phyloP scores from a whole-genome alignment of 805 yeast genomes.

The Danielia oregonensis region DNA sequence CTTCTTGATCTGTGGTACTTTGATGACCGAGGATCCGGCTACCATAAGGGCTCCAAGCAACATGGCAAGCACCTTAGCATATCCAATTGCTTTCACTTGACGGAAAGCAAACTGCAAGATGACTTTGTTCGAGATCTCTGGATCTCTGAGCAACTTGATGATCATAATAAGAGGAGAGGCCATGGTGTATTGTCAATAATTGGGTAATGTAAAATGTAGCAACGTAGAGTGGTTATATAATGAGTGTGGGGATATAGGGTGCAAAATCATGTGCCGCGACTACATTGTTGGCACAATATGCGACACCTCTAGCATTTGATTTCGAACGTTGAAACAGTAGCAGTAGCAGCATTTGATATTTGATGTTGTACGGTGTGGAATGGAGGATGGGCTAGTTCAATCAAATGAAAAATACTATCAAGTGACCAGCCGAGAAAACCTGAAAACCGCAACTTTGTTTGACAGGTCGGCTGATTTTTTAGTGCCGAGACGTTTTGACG shows the following conservation, averaged over 20 bases:
- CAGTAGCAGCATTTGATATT: too few species aligned
- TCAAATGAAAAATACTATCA: not conserved
- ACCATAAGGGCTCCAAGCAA: constrained; percentile 32
- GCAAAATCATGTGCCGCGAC: constrained; percentile 3
- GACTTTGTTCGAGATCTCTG: constrained; percentile 37
- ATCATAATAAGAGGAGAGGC: constrained; percentile 25
- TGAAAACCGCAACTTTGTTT: too few species aligned
- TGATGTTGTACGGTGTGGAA: not conserved
- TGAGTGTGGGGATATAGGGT: constrained; percentile 1
- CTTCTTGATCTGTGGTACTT: constrained; percentile 39
- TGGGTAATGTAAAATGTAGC: not conserved
- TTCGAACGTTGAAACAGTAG: too few species aligned
- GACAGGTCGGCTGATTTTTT: too few species aligned
- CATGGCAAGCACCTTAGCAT: constrained; percentile 29
- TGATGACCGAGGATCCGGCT: constrained; percentile 35
- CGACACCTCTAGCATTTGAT: too few species aligned
- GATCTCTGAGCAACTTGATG: constrained; percentile 33
- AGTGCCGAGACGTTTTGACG: too few species aligned
- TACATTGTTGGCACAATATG: too few species aligned
- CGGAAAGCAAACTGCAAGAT: constrained; percentile 35
- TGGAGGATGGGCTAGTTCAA: not conserved
- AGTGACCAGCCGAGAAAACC: too few species aligned
- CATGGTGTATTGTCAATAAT: not conserved
- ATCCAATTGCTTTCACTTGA: constrained; percentile 32
- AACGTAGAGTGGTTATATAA: not conserved